Percentiles rank a stretch among this genome's conserved stretches.
Conservation (phyloP, 2,329 filamentous ascomycete species). For the Trichoderma oligosporum region DNA sequence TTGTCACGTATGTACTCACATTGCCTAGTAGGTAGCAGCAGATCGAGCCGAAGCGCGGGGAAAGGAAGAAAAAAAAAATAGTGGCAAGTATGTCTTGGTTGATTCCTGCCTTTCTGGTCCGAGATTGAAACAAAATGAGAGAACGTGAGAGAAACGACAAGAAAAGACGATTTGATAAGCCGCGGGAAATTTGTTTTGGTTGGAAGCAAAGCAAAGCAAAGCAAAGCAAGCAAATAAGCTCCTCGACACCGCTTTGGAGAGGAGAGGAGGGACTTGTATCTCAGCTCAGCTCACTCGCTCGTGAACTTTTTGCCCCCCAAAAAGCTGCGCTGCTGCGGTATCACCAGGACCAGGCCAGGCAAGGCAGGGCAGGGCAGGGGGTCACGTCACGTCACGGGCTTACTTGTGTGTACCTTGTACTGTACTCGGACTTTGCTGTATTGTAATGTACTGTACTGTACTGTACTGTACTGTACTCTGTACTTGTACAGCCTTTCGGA, state of each 20-base stretch:
- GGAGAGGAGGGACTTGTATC: background rate
- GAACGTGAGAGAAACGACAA: slow-evolving; percentile 2
- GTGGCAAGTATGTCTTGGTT: background rate
- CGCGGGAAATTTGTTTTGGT: slow-evolving; percentile 9
- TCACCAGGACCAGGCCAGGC: slow-evolving; percentile 17
- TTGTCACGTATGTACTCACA: background rate
- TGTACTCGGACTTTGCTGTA: too few species aligned
- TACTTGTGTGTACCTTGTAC: too few species aligned
- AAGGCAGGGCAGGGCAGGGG: too few species aligned
- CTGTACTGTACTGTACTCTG: too few species aligned
- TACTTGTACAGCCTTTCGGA: slow-evolving; percentile 14
- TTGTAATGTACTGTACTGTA: too few species aligned
- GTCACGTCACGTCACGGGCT: too few species aligned
- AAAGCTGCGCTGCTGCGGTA: slow-evolving; percentile 15
- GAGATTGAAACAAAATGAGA: slow-evolving; percentile 7
- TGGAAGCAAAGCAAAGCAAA: too few species aligned
- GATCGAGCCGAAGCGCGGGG: slow-evolving; percentile 12
- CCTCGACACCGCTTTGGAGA: slow-evolving; percentile 18
- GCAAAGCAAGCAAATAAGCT: too few species aligned
- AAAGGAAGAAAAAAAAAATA: background rate
- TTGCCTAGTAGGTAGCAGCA: too few species aligned
- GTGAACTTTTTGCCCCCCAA: slow-evolving; percentile 16
- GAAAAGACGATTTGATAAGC: too few species aligned
- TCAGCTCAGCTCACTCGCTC: slow-evolving; percentile 13
- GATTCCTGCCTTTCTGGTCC: slow-evolving; percentile 7